phyloP scores from a whole-genome alignment of 2,329 filamentous ascomycete species.

The Penicillium sp. region DNA sequence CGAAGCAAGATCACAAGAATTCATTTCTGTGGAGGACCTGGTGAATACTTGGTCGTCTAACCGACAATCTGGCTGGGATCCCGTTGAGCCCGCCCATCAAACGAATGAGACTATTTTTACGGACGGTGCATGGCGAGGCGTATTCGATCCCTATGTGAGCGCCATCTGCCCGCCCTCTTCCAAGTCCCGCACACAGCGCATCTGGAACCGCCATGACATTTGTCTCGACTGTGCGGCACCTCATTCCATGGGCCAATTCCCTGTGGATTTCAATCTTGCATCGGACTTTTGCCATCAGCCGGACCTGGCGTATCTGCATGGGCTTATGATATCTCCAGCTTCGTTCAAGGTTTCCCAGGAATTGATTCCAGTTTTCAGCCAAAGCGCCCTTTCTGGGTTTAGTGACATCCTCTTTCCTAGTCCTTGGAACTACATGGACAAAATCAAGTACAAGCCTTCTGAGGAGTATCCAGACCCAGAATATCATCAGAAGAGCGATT shows the following conservation, averaged over 20 bases:
- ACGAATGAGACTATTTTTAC: slow-evolving; percentile 42
- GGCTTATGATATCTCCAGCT: slow-evolving; percentile 70
- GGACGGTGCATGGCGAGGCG: slow-evolving; percentile 45
- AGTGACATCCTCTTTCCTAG: slow-evolving; percentile 76
- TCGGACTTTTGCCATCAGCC: slow-evolving; percentile 76
- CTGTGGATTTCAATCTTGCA: slow-evolving; percentile 67
- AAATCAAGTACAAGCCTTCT: slow-evolving; percentile 57
- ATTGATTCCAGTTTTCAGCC: slow-evolving; percentile 75
- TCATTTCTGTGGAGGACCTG: slow-evolving; percentile 26
- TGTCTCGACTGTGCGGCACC: slow-evolving; percentile 66
- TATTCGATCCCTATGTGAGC: slow-evolving; percentile 49
- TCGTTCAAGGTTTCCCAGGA: slow-evolving; percentile 65
- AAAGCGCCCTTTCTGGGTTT: slow-evolving; percentile 73
- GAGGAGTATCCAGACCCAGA: slow-evolving; percentile 55
- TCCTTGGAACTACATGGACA: slow-evolving; percentile 65
- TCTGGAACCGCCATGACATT: slow-evolving; percentile 67
- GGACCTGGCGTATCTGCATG: slow-evolving; percentile 73
- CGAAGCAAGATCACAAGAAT: slow-evolving; percentile 26
- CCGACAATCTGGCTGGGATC: slow-evolving; percentile 43
- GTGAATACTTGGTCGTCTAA: slow-evolving; percentile 41
- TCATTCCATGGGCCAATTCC: slow-evolving; percentile 70
- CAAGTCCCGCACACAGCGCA: slow-evolving; percentile 59
- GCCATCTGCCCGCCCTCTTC: slow-evolving; percentile 67
- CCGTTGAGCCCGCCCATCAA: slow-evolving; percentile 40
- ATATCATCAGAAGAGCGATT: slow-evolving; percentile 67